phyloP scores from a whole-genome alignment of 2,329 filamentous ascomycete species.

The Hypoxylon sp. region DNA sequence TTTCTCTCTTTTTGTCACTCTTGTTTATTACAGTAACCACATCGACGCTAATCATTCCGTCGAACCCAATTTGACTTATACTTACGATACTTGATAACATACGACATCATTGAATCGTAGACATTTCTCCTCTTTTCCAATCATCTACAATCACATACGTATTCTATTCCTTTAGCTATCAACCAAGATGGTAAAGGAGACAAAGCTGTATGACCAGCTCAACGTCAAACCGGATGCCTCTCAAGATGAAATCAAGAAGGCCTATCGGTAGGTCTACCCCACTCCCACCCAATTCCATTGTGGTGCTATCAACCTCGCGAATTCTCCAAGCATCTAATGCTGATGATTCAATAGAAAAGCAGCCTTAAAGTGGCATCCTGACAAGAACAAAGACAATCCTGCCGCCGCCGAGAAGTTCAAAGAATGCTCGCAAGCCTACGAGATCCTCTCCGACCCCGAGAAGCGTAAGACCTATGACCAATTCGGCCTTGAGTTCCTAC shows the following conservation, averaged over 20 bases:
- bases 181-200: constrained; percentile 88
- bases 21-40: constrained; percentile 12
- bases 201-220: constrained; percentile 92
- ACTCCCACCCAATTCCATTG: constrained; percentile 12
- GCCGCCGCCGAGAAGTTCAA: constrained; percentile 95
- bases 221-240: constrained; percentile 82
- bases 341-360: constrained; percentile 73
- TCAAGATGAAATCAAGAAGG: constrained; percentile 98
- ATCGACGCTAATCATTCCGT: constrained; percentile 18
- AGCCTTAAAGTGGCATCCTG: constrained; percentile 92
- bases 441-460: constrained; percentile 96
- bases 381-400: constrained; percentile 97
- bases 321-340: constrained; percentile 12
- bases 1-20: constrained; percentile 15
- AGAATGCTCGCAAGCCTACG: constrained; percentile 96
- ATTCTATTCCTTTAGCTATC: constrained; percentile 31
- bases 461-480: constrained; percentile 97
- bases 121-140: constrained; percentile 7
- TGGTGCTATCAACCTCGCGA: constrained; percentile 7
- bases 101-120: constrained; percentile 10
- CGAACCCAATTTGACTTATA: constrained; percentile 10
- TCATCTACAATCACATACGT: constrained; percentile 17
- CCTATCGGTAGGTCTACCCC: constrained; percentile 77
- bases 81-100: constrained; percentile 19
- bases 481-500: constrained; percentile 92